These are phyloP conservation scores for Candida frijolesensis DNA, from an alignment of 1,139 yeast genomes.

Conservation along the genomic window DNA sequence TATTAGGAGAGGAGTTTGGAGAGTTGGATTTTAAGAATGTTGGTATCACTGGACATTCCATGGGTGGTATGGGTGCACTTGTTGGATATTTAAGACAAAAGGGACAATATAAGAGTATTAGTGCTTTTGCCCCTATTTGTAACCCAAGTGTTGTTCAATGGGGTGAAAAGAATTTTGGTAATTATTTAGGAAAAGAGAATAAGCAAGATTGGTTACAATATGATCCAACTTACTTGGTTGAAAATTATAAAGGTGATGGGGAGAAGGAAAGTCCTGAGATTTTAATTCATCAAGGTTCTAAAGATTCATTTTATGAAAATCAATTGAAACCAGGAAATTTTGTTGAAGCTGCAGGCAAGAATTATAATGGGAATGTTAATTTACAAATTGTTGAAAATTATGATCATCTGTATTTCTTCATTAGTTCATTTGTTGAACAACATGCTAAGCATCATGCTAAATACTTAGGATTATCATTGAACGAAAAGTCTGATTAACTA, in stretches of 20 bases:
- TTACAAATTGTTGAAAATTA: conserved; percentile 75
- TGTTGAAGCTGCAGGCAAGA: conserved; percentile 61
- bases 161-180: conserved; percentile 80
- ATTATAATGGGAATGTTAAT: conserved; percentile 62
- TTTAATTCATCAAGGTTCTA: conserved; percentile 81
- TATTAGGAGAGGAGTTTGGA: conserved; percentile 47
- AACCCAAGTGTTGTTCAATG: conserved; percentile 80
- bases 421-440: conserved; percentile 76
- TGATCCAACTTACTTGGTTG: conserved; percentile 79
- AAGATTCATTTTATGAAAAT: conserved; percentile 69
- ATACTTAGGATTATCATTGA: conserved; percentile 54
- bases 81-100: conserved; percentile 75
- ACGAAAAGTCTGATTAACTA: conserved; percentile 3
- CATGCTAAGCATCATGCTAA: conserved; percentile 90
- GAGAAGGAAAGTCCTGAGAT: conserved; percentile 57
- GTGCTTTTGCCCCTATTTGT: conserved; percentile 89
- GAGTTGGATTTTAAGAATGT: conserved; percentile 59
- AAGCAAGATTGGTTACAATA: conserved; percentile 64
- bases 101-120: conserved; percentile 73
- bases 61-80: conserved; percentile 97
- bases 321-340: conserved; percentile 82
- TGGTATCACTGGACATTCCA: conserved; percentile 90
- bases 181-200: conserved; percentile 66
- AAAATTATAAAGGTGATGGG: conserved; percentile 44
- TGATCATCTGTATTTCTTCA: conserved; percentile 89